Evolutionary conservation across 78 protist species (phyloP).

Genomic region (Dictyostelium citrinum): DNA sequence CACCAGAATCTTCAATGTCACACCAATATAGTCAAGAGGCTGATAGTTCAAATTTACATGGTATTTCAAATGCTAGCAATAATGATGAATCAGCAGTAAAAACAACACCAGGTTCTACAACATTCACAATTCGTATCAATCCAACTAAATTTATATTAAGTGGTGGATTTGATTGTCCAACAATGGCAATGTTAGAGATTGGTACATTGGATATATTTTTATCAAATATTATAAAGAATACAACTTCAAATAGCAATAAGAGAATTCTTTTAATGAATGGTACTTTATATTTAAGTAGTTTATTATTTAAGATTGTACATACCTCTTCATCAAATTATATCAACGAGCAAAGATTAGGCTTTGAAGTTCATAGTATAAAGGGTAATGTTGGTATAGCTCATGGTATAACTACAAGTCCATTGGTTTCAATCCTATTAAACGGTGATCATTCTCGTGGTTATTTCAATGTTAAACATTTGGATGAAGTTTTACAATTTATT

Average conservation of each 20-base stretch:
- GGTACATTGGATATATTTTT: conserved; percentile 58
- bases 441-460: conserved; percentile 26
- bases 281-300: conserved; percentile 14
- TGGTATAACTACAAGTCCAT: conserved; percentile 60
- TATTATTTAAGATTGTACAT: conserved; percentile 49
- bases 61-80: neutral
- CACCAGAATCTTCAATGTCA: conserved; percentile 59
- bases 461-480: conserved; percentile 42
- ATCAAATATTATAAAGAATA: conserved; percentile 40
- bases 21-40: conserved; percentile 19
- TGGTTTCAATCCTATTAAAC: conserved; percentile 15
- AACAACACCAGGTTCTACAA: conserved; percentile 63
- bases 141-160: conserved; percentile 46
- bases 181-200: conserved; percentile 43
- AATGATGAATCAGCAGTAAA: neutral
- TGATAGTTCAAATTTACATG: neutral
- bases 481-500: conserved; percentile 31
- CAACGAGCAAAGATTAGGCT: conserved; percentile 38
- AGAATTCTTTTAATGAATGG: conserved; percentile 64
- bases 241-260: neutral
- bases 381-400: conserved; percentile 65
- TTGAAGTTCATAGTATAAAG: conserved; percentile 9
- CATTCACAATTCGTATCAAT: conserved; percentile 44
- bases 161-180: conserved; percentile 16
- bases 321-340: neutral